Base-by-base conservation (phyloP, 176 grass and related monocot species). In the Calamus simplicifolius region DNA sequence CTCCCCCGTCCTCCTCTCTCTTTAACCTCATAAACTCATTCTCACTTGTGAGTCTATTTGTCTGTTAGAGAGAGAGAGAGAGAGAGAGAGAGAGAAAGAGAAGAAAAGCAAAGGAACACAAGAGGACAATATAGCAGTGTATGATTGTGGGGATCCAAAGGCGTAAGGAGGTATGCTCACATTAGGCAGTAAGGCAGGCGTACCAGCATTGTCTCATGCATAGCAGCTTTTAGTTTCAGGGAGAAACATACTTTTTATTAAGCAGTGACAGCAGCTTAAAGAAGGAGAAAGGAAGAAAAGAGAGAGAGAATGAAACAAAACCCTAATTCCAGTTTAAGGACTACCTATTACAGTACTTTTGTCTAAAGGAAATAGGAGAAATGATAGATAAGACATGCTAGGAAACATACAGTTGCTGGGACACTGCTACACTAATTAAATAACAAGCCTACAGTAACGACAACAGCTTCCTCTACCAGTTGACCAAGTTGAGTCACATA, bases 141-240 rank as follows among this genome's bases (percentile, higher is more conserved):
- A 60, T 30, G n/a, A 60, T 60, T 60, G 58, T 60, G 35, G n/a
- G 58, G 58, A 60, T 60, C 35, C 75, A 74, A 73, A 57, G 19
- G 25, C 18, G 23, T 23, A 16, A 5, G 17, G 53, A 38, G 65
- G 25, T 35, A 51, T 29, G 63, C 51, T 12, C n/a, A 29, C 57
- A 50, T 16, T 75, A 59, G 10, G 17, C 72, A 55, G 23, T 38
- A 72, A 69, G 77, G 66, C 64, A 61, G 58, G 69, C 54, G 69
- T 57, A 31, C 58, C 16, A 60, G 58, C 74, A 74, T 63, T 25
- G 62, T 56, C 52, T 54, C 58, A 60, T 60, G 58, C 58, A 35
- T n/a, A 59, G 30, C 16, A 30, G 27, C 28, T 18, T 28, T 28
- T 30, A 31, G 27, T 60, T 60, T 60, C 5, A 21, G 16, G 28